phyloP scores from a whole-genome alignment of 805 yeast species.

The Spathaspora passalidarum region DNA sequence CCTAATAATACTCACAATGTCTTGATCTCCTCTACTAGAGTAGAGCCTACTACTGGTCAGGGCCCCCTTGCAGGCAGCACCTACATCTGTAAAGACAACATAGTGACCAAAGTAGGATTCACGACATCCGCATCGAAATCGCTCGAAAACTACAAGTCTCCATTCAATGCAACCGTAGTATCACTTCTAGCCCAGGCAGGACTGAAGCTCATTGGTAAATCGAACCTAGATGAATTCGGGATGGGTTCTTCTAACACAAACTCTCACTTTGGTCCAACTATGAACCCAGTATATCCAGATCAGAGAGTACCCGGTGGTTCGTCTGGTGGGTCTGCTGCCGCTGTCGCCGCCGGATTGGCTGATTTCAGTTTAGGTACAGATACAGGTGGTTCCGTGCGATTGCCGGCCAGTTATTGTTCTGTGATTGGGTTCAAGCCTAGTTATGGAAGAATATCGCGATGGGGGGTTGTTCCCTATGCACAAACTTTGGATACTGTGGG shows the following conservation, averaged over 20 bases:
- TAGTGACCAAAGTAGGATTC: conserved; percentile 56
- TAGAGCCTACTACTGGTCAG: background rate
- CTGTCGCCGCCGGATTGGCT: conserved; percentile 69
- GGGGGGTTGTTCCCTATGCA: conserved; percentile 92
- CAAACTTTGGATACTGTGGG: conserved; percentile 96
- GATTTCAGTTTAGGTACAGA: conserved; percentile 90
- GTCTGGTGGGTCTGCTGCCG: conserved; percentile 94
- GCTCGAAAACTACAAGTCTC: conserved; percentile 60
- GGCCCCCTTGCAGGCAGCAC: conserved; percentile 11
- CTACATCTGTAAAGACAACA: conserved; percentile 64
- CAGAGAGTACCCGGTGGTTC: conserved; percentile 74
- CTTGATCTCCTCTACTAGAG: background rate
- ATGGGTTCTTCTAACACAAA: conserved; percentile 81
- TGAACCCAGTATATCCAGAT: conserved; percentile 44
- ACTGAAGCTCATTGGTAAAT: conserved; percentile 63
- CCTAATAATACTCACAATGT: background rate
- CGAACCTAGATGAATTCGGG: conserved; percentile 95
- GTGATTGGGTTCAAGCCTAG: conserved; percentile 88
- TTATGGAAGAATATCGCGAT: conserved; percentile 86
- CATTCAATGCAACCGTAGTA: conserved; percentile 78
- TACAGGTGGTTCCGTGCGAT: conserved; percentile 94
- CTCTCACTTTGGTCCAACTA: conserved; percentile 54
- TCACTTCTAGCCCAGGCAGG: conserved; percentile 51
- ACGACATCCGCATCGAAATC: conserved; percentile 81
- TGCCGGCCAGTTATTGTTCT: conserved; percentile 88